A percentile compares a stretch with the other conserved stretches of the same genome.
These are phyloP conservation scores for Lactarius sp. DNA, from an alignment of 768 basidiomycete genomes.

Conservation along the genomic window DNA sequence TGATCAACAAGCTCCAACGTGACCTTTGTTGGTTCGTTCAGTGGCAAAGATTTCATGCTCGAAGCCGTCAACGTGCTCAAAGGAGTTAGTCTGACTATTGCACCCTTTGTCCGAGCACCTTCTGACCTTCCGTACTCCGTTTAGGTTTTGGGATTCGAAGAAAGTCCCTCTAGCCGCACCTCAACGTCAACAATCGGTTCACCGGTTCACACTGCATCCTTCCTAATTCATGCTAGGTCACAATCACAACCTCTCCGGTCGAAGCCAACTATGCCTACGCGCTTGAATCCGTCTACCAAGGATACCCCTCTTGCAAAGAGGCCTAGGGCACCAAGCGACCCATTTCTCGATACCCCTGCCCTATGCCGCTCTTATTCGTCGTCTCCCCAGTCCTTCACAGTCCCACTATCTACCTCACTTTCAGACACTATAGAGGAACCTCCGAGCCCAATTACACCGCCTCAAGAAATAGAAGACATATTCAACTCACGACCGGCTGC, in stretches of 20 bases:
- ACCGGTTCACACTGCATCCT: conserved; percentile 37
- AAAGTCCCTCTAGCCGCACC: conserved; percentile 35
- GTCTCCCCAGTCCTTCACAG: conserved; percentile 40
- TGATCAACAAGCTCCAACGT: conserved; percentile 23
- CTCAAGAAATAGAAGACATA: conserved; percentile 34
- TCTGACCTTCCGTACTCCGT: conserved; percentile 19
- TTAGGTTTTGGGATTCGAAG: conserved; percentile 71
- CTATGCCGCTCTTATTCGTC: conserved; percentile 53
- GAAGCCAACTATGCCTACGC: conserved; percentile 29
- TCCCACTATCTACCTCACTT: conserved; percentile 32
- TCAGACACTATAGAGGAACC: conserved; percentile 39
- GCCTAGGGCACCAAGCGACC: conserved; percentile 70
- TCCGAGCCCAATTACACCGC: conserved; percentile 36
- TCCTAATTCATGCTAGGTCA: conserved; percentile 47
- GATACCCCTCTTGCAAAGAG: conserved; percentile 53
- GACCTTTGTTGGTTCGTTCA: conserved; percentile 34
- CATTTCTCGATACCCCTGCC: conserved; percentile 69
- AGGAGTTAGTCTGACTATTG: conserved; percentile 59
- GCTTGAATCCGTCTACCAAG: conserved; percentile 35
- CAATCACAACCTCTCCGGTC: conserved; percentile 50
- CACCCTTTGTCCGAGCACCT: conserved; percentile 15
- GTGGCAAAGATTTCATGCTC: conserved; percentile 91
- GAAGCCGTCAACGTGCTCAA: conserved; percentile 88
- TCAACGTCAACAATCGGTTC: conserved; percentile 29
- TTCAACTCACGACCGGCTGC: conserved; percentile 29